Evolutionary conservation across 139 green algal genomes (phyloP).

Genomic region (Diplosphaera chodatii): DNA sequence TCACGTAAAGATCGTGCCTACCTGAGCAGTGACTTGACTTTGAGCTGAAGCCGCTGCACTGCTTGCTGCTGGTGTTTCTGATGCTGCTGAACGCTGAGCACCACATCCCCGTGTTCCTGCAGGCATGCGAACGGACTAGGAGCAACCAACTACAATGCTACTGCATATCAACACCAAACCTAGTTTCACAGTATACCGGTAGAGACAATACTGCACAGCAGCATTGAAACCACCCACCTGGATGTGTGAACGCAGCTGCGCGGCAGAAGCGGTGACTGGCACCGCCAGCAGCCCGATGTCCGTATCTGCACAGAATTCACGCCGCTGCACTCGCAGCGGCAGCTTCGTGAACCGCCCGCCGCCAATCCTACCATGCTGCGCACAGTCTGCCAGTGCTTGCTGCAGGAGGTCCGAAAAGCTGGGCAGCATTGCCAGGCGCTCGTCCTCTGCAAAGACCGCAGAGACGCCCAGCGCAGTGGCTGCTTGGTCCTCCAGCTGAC

Average conservation of each 20-base stretch:
- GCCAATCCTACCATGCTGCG: not conserved
- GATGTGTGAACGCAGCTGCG: not conserved
- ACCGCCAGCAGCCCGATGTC: not conserved
- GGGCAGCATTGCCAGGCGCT: not conserved
- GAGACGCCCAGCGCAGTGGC: not conserved
- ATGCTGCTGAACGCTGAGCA: not conserved
- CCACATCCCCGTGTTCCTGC: not conserved
- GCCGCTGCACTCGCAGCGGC: not conserved
- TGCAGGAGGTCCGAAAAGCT: not conserved
- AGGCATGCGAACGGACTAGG: too few species aligned
- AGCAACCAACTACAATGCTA: too few species aligned
- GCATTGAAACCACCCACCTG: not conserved
- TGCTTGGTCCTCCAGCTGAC: not conserved
- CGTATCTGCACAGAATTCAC: not conserved
- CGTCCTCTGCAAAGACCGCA: not conserved
- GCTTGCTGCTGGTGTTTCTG: not conserved
- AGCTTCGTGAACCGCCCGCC: not conserved
- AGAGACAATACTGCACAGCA: not conserved
- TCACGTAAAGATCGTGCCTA: too few species aligned
- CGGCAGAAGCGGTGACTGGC: not conserved
- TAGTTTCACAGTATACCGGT: too few species aligned
- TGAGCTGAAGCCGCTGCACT: not conserved
- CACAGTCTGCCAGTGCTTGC: not conserved
- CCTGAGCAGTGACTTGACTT: not conserved
- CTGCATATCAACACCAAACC: too few species aligned